A percentile compares a stretch with the other conserved stretches of the same genome.
These are phyloP conservation scores for Magnusiomyces ingens DNA, from an alignment of 1,139 yeast species.

Conservation along the genomic window DNA sequence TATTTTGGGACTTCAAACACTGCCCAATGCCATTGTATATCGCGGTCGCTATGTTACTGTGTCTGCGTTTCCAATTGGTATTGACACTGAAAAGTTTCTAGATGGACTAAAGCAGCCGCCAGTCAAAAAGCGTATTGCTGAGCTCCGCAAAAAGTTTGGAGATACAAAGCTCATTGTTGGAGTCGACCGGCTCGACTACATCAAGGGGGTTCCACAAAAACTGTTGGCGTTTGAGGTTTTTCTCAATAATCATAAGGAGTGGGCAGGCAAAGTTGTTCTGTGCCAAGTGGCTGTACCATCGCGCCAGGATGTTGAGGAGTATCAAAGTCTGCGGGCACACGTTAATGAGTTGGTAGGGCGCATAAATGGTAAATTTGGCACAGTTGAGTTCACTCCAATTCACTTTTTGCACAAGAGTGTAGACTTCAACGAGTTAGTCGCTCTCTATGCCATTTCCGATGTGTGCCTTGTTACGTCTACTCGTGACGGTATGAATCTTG, in stretches of 20 bases:
- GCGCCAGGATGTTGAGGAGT: conserved; percentile 97
- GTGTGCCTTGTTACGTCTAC: conserved; percentile 91
- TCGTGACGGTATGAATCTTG: conserved; percentile 97
- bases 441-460: conserved; percentile 79
- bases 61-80: conserved; percentile 98
- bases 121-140: conserved; percentile 60
- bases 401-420: conserved; percentile 93
- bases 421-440: conserved; percentile 82
- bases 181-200: conserved; percentile 90
- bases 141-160: conserved; percentile 55
- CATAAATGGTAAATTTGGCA: conserved; percentile 93
- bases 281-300: conserved; percentile 98
- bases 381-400: conserved; percentile 95
- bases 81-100: conserved; percentile 85
- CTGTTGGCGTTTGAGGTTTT: conserved; percentile 93
- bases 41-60: conserved; percentile 72
- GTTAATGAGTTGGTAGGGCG: conserved; percentile 96
- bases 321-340: conserved; percentile 85
- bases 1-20: conserved; percentile 70
- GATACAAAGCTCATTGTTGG: conserved; percentile 86
- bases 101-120: conserved; percentile 62
- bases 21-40: conserved; percentile 86
- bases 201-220: conserved; percentile 96
- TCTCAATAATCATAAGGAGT: conserved; percentile 87
- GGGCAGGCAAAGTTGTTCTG: conserved; percentile 94